Conservation (phyloP, 2,329 filamentous ascomycete genomes). For the Podosphaera fusca region DNA sequence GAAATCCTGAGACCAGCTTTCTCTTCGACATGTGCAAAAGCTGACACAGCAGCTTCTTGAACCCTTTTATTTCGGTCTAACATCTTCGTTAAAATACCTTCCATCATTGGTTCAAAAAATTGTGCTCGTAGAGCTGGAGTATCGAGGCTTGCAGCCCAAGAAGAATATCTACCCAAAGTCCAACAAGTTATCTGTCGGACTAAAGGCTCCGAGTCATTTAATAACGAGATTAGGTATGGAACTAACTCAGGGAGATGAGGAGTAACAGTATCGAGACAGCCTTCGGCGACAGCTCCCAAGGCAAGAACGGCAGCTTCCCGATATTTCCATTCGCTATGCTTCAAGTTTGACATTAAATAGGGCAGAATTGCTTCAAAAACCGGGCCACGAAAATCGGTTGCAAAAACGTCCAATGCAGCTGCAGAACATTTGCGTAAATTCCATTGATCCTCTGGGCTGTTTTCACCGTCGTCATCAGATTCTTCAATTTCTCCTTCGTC, state of each 20-base stretch:
- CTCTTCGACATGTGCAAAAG: constrained; percentile 88
- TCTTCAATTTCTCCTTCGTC: constrained; percentile 76
- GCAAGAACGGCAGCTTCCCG: constrained; percentile 87
- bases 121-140: constrained; percentile 43
- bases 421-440: constrained; percentile 93
- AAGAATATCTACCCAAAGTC: constrained; percentile 82
- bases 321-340: constrained; percentile 72
- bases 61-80: constrained; percentile 94
- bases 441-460: constrained; percentile 78
- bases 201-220: constrained; percentile 69
- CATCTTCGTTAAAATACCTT: constrained; percentile 84
- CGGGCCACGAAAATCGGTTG: constrained; percentile 64
- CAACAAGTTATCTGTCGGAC: constrained; percentile 95
- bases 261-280: constrained; percentile 72
- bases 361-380: constrained; percentile 86
- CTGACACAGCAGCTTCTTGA: constrained; percentile 85
- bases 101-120: constrained; percentile 92
- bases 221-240: constrained; percentile 66
- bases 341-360: constrained; percentile 75
- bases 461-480: constrained; percentile 49
- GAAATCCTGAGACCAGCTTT: constrained; percentile 62
- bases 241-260: constrained; percentile 81
- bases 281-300: constrained; percentile 81
- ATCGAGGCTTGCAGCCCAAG: constrained; percentile 63
- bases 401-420: constrained; percentile 81